Evolutionary conservation across 1,284 basidiomycete species (phyloP), one percentile per base, ranked within the genome.

Genomic region (Takashimella koratensis): DNA sequence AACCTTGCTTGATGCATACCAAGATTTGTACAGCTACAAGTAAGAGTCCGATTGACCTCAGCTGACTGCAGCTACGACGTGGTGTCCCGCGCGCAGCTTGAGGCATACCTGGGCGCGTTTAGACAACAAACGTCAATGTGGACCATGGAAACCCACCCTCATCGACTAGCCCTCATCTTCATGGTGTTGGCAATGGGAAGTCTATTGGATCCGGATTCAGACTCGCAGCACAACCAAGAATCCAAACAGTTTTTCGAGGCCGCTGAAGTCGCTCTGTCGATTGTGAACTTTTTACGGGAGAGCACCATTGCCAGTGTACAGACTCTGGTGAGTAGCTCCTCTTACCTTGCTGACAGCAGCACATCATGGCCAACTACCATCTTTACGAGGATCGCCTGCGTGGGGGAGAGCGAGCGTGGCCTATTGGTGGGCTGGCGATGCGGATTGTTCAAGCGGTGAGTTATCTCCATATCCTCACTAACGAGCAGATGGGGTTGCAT

Each of bases 401-500:
- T 8, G 30, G 58, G 39, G 67, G 65, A 3, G 66, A 70, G 47
- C 52, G 55, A 1, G 59, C 63, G 24, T 70, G 67, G 67, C 62
- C 64, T 3, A 36, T 70, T 3, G 64, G 65, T 61, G 67, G 67
- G 25, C 22, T 67, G 20, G 57, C 61, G 6, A 62, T 62, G 59
- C 48, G 67, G 8, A 60, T 67, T 16, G 59, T 65, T 16, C 56
- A 62, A n/a, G 66, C 67, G 4, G 66, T 68, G 30, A 49, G 65
- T 57, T 21, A 36, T 8, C 30, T 8, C 2, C 2, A 6, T 13
- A 12, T n/a, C 20, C 16, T 11, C 12, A 10, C 49, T 50, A 20
- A 43, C 26, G 8, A n/a, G 10, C 45, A 64, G 60, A 69, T 70
- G 67, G 67, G 67, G 11, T 40, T 67, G 47, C 67, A 71, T 52